These are phyloP conservation scores for Mentha longifolia DNA, from an alignment of 257 asterid genomes.

Conservation along the genomic window DNA sequence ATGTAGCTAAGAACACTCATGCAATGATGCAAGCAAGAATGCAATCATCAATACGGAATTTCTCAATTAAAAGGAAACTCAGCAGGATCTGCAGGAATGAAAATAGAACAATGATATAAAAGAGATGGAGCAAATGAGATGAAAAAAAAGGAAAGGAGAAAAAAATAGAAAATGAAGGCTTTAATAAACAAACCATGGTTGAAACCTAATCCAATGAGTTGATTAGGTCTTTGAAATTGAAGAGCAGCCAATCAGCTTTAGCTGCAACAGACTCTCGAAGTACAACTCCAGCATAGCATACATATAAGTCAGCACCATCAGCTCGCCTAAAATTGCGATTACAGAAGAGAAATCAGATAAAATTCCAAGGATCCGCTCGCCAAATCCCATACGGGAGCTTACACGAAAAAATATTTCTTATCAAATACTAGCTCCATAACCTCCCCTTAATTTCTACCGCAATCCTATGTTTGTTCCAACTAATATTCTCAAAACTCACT, in stretches of 20 bases:
- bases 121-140: not conserved
- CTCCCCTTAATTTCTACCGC: too few relatives aligned
- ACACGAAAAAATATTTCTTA: too few relatives aligned
- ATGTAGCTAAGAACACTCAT: too few relatives aligned
- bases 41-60: not conserved
- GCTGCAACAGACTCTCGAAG: conserved; percentile 82
- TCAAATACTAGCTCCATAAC: too few relatives aligned
- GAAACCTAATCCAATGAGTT: conserved; percentile 57
- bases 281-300: conserved; percentile 87
- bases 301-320: conserved; percentile 86
- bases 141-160: too few relatives aligned
- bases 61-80: not conserved
- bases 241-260: conserved; percentile 92
- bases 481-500: too few relatives aligned
- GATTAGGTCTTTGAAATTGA: conserved; percentile 71
- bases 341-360: not conserved
- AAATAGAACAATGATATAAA: not conserved
- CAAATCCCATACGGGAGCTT: too few relatives aligned
- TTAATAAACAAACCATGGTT: not conserved
- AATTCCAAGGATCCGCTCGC: too few relatives aligned
- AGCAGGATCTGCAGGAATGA: not conserved
- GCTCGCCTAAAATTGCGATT: conserved; percentile 66
- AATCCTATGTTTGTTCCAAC: too few relatives aligned
- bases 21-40: too few relatives aligned
- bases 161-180: not conserved